Evolutionary conservation across 169 alveolate species (phyloP).

Genomic region (Plasmodium vivax): DNA sequence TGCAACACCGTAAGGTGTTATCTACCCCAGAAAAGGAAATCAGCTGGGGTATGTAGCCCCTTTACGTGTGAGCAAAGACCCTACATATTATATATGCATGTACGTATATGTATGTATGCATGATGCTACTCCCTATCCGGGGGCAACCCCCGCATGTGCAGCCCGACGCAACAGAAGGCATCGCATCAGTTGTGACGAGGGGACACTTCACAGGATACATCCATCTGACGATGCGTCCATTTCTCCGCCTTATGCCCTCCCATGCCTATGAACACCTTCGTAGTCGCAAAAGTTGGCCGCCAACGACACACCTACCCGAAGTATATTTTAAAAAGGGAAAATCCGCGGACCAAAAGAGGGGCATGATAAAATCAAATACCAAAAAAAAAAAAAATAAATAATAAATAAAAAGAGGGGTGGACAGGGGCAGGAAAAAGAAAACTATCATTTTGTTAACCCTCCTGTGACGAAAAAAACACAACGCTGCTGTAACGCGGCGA

Average conservation of each 20-base stretch:
- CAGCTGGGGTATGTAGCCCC: neutral
- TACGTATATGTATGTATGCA: no score
- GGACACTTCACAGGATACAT: neutral
- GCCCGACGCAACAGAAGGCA: neutral
- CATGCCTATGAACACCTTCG: neutral
- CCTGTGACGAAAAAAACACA: neutral
- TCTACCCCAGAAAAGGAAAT: neutral
- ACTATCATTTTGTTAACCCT: neutral
- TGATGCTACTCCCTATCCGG: neutral
- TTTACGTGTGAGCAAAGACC: neutral
- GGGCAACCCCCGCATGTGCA: neutral
- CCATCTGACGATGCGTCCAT: neutral
- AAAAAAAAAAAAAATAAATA: no score
- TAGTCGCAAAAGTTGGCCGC: neutral
- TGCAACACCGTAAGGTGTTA: neutral
- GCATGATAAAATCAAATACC: neutral
- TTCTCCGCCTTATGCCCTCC: neutral
- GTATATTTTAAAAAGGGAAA: neutral
- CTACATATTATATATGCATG: no score
- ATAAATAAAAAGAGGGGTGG: no score
- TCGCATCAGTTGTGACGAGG: neutral
- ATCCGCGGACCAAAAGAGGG: neutral
- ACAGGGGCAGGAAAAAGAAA: neutral
- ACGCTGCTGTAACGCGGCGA: neutral
- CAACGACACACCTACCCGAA: neutral